Percentiles rank a stretch among this genome's conserved stretches.
Conservation (phyloP, 768 basidiomycete species). For the Naganishia vishniacii region DNA sequence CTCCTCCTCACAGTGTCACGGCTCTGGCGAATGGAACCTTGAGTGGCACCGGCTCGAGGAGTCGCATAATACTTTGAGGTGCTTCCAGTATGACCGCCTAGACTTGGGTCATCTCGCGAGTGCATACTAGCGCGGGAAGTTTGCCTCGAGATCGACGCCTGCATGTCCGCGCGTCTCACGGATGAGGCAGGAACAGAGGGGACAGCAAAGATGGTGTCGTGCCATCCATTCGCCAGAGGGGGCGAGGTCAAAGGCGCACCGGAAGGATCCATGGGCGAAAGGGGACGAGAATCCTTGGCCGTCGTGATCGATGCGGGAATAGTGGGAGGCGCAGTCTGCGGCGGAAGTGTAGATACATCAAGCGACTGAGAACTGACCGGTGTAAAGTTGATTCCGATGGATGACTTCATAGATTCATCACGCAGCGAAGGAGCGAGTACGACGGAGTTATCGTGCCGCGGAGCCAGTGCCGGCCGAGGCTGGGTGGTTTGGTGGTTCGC, state of each 20-base stretch:
- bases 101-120: slow-evolving; percentile 53
- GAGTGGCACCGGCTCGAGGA: background rate
- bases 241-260: slow-evolving; percentile 15
- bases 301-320: slow-evolving; percentile 59
- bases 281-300: background rate
- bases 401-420: background rate
- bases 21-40: slow-evolving; percentile 18
- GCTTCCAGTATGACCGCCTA: slow-evolving; percentile 52
- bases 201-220: slow-evolving; percentile 4
- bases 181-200: background rate
- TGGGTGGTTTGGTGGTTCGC: slow-evolving; percentile 3
- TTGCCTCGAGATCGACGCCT: slow-evolving; percentile 50
- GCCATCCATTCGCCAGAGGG: background rate
- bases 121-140: slow-evolving; percentile 79
- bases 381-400: background rate
- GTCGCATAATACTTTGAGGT: slow-evolving; percentile 27
- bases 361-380: slow-evolving; percentile 38
- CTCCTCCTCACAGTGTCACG: slow-evolving; percentile 51
- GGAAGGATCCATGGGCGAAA: slow-evolving; percentile 2
- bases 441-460: background rate
- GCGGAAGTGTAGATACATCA: slow-evolving; percentile 47
- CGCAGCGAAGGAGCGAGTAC: background rate
- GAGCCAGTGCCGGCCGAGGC: background rate
- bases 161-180: slow-evolving; percentile 54
- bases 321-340: slow-evolving; percentile 46